Conservation (phyloP, 768 basidiomycete genomes). For the Tephrocybe sp. region DNA sequence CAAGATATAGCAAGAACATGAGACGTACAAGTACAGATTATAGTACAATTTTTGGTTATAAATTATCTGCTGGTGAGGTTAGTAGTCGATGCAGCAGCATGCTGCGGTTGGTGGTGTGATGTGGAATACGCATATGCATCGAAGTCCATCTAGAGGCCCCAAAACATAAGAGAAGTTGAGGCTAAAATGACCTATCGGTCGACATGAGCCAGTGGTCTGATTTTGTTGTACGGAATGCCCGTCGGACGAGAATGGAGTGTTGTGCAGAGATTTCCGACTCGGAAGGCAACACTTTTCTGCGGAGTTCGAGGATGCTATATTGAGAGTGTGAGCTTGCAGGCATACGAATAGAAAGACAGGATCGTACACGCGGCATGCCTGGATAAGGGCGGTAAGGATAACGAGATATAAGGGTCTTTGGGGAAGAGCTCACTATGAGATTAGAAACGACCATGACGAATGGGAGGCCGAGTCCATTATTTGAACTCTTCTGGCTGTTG, state of each 20-base stretch:
- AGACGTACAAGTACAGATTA: constrained; percentile 14
- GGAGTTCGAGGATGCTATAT: constrained; percentile 40
- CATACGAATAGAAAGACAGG: background rate
- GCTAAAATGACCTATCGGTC: background rate
- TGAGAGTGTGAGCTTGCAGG: background rate
- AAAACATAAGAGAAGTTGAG: too few species aligned
- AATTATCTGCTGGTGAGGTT: constrained; percentile 2
- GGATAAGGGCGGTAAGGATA: background rate
- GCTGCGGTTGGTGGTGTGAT: background rate
- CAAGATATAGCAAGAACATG: background rate
- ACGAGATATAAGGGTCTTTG: background rate
- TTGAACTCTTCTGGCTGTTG: constrained; percentile 28
- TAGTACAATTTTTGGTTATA: constrained; percentile 10
- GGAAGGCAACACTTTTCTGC: constrained; percentile 33
- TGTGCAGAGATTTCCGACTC: constrained; percentile 29
- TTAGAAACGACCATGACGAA: constrained; percentile 36
- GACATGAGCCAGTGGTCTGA: constrained; percentile 17
- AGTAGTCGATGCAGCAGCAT: too few species aligned
- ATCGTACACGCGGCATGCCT: constrained; percentile 38
- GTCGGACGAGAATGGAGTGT: constrained; percentile 28
- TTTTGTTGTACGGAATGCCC: constrained; percentile 16
- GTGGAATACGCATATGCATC: background rate
- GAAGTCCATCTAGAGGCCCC: too few species aligned
- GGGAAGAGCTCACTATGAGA: constrained; percentile 28
- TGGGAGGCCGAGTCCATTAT: constrained; percentile 36